These are phyloP conservation scores for Nadsonia commutata DNA, from an alignment of 1,139 yeast genomes.

Conservation along the genomic window DNA sequence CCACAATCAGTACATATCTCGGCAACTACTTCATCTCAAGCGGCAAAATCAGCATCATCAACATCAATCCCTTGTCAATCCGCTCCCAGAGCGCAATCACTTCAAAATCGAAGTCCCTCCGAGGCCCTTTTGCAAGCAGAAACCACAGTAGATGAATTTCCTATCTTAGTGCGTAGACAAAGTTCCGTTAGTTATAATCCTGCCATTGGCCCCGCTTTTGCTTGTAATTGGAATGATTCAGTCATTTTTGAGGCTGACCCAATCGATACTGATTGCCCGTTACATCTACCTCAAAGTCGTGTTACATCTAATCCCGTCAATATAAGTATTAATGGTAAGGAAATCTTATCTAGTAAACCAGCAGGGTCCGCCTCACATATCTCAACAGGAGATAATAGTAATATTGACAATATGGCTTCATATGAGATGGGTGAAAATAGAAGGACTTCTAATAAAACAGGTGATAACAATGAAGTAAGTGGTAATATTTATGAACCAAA, in stretches of 20 bases:
- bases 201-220: not conserved
- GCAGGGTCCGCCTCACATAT: not conserved
- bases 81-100: conserved; percentile 1
- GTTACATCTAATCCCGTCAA: not conserved
- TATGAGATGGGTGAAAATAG: not conserved
- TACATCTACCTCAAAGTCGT: not conserved
- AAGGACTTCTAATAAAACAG: not conserved
- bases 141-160: conserved; percentile 29
- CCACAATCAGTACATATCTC: conserved; percentile 1
- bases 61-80: conserved; percentile 2
- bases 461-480: not conserved
- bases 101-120: conserved; percentile 4
- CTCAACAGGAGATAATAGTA: not conserved
- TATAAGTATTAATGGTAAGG: conserved; percentile 3
- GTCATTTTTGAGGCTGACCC: not conserved
- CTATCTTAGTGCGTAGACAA: conserved; percentile 23
- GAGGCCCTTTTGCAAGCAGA: conserved; percentile 18
- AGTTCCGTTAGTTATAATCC: not conserved
- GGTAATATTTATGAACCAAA: not conserved
- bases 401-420: not conserved
- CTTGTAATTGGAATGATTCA: not conserved
- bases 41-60: not conserved
- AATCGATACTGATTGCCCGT: conserved; percentile 2
- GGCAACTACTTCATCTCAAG: not conserved
- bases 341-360: not conserved